phyloP scores from a whole-genome alignment of 768 basidiomycete species.

The Hygrophorus russula region DNA sequence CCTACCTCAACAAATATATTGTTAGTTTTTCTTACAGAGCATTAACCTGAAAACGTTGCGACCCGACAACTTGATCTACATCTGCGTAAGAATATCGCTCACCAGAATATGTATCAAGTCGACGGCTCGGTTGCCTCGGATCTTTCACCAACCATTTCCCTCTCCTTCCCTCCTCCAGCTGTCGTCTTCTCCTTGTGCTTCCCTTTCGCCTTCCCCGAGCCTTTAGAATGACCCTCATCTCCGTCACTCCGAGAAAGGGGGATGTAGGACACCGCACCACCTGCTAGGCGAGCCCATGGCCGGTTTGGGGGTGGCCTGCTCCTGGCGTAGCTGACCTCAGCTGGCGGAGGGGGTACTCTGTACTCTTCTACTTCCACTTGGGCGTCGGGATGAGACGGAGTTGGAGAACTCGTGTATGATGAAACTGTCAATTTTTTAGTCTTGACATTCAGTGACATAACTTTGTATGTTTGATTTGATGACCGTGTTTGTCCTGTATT shows the following conservation, averaged over 20 bases:
- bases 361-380: conserved; percentile 24
- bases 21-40: neutral
- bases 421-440: conserved; percentile 42
- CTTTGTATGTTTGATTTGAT: conserved; percentile 34
- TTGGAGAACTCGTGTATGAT: conserved; percentile 34
- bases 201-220: conserved; percentile 1
- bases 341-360: conserved; percentile 28
- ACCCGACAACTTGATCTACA: neutral
- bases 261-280: conserved; percentile 24
- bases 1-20: neutral
- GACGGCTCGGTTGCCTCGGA: neutral
- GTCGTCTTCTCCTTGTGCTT: conserved; percentile 4
- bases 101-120: neutral
- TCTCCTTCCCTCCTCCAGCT: neutral
- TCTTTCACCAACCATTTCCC: neutral
- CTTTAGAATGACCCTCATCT: conserved; percentile 1
- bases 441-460: conserved; percentile 44
- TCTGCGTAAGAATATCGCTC: neutral
- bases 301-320: conserved; percentile 15
- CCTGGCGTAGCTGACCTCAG: conserved; percentile 25
- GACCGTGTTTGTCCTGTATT: conserved; percentile 15
- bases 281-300: conserved; percentile 34
- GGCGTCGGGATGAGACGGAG: conserved; percentile 22
- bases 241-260: conserved; percentile 14
- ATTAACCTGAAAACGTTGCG: neutral